Conservation (phyloP, 768 basidiomycete genomes). For the Lactarius hatsudake region DNA sequence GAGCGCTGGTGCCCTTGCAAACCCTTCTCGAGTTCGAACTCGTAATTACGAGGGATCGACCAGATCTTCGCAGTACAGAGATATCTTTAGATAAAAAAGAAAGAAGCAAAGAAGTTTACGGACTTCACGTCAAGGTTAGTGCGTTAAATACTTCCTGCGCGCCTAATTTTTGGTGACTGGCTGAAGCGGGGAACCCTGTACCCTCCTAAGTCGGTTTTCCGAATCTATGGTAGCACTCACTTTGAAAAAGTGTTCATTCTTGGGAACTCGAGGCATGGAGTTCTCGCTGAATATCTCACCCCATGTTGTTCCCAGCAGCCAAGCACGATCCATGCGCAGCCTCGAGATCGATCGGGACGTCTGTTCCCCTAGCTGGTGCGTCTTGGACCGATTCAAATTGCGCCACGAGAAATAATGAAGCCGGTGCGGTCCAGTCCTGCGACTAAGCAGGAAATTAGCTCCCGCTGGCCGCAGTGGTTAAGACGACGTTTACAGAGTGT, state of each 20-base stretch:
- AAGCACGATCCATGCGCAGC: constrained; percentile 93
- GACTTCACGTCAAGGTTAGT: constrained; percentile 95
- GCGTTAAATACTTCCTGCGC: constrained; percentile 90
- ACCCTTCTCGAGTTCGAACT: constrained; percentile 85
- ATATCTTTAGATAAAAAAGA: constrained; percentile 51
- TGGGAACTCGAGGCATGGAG: constrained; percentile 23
- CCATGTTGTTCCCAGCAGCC: constrained; percentile 95
- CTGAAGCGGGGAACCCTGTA: constrained; percentile 76
- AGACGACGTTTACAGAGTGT: constrained; percentile 86
- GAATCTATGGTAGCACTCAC: constrained; percentile 82
- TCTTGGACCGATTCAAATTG: constrained; percentile 46
- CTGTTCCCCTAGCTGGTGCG: constrained; percentile 72
- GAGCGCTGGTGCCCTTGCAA: constrained; percentile 85
- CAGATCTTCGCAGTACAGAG: constrained; percentile 96
- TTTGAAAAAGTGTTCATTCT: constrained; percentile 40
- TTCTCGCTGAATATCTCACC: constrained; percentile 38
- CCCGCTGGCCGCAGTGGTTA: constrained; percentile 72
- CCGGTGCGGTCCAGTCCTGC: constrained; percentile 77
- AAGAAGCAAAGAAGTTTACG: constrained; percentile 31
- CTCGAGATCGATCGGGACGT: constrained; percentile 93
- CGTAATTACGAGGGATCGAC: constrained; percentile 84
- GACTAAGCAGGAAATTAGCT: constrained; percentile 97
- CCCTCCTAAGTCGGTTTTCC: constrained; percentile 88
- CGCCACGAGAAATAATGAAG: constrained; percentile 15
- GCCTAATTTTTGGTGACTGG: constrained; percentile 92